A percentile compares a stretch with the other conserved stretches of the same genome.
These are phyloP conservation scores for Samsoniella hepiali DNA, from an alignment of 2,329 filamentous ascomycete species.

Conservation along the genomic window DNA sequence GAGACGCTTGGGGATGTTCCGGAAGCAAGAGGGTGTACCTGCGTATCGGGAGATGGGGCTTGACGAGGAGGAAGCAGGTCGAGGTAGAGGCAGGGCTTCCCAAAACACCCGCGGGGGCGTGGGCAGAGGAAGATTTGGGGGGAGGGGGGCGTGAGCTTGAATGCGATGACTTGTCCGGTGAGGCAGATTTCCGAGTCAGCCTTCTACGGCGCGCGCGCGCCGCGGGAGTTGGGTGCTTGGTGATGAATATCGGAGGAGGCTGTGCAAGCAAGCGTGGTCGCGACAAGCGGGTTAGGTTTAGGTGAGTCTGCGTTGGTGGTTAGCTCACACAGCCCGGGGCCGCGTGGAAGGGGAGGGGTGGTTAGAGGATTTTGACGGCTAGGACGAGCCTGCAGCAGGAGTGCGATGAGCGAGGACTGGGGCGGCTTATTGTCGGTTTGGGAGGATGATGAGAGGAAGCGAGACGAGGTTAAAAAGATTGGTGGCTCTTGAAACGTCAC, in stretches of 20 bases:
- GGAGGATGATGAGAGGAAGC: slow-evolving; percentile 4
- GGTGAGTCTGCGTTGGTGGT: slow-evolving; percentile 1
- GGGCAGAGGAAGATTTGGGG: not conserved
- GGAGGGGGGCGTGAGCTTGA: slow-evolving; percentile 1
- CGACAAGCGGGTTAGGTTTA: slow-evolving; percentile 25
- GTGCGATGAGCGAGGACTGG: not conserved
- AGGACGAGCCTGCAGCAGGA: not conserved
- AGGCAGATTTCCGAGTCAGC: slow-evolving; percentile 47
- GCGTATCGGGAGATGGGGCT: slow-evolving; percentile 12
- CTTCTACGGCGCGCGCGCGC: slow-evolving; percentile 41
- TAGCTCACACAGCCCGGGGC: slow-evolving; percentile 16
- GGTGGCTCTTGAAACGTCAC: slow-evolving; percentile 2
- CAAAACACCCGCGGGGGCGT: not conserved
- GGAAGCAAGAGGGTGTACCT: slow-evolving; percentile 12
- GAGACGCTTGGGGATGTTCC: slow-evolving; percentile 13
- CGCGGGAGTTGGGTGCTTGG: slow-evolving; percentile 20
- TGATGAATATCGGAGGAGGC: slow-evolving; percentile 28
- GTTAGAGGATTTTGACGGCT: not conserved
- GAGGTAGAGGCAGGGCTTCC: not conserved
- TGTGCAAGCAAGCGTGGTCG: slow-evolving; percentile 38
- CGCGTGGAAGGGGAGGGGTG: slow-evolving; percentile 29
- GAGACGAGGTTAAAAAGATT: not conserved
- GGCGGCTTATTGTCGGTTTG: not conserved
- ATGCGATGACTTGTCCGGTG: slow-evolving; percentile 9
- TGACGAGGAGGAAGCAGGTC: not conserved